Conservation (phyloP, 1,284 basidiomycete species). For the Bjerkandera adusta region DNA sequence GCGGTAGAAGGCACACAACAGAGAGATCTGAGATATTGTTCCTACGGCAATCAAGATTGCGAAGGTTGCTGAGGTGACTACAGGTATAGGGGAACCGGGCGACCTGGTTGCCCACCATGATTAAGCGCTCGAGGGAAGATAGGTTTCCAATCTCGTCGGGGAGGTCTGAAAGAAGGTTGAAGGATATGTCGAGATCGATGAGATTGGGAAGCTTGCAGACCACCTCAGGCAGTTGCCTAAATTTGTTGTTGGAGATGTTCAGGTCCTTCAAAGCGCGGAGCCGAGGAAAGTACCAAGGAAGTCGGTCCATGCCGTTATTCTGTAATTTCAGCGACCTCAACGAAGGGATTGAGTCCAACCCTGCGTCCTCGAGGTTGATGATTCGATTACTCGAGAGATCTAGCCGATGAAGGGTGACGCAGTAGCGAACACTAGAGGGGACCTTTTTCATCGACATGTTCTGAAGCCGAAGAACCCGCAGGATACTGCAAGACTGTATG, state of each 20-base stretch:
- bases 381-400: slow-evolving; percentile 96
- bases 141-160: slow-evolving; percentile 82
- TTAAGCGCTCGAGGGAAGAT: slow-evolving; percentile 69
- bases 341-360: slow-evolving; percentile 75
- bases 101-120: slow-evolving; percentile 88
- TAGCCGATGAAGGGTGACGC: slow-evolving; percentile 75
- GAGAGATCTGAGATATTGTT: slow-evolving; percentile 81
- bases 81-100: slow-evolving; percentile 73
- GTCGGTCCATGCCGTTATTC: slow-evolving; percentile 89
- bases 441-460: slow-evolving; percentile 96
- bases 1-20: slow-evolving; percentile 67
- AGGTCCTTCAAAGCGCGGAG: slow-evolving; percentile 75
- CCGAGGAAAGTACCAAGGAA: slow-evolving; percentile 85
- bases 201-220: slow-evolving; percentile 77
- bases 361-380: slow-evolving; percentile 84
- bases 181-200: slow-evolving; percentile 90
- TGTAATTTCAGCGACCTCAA: slow-evolving; percentile 79
- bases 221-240: slow-evolving; percentile 77
- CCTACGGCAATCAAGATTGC: slow-evolving; percentile 78
- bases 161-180: slow-evolving; percentile 86
- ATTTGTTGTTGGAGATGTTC: slow-evolving; percentile 98
- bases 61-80: slow-evolving; percentile 59
- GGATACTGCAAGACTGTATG: slow-evolving; percentile 82
- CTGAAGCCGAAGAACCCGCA: slow-evolving; percentile 88
- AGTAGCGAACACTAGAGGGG: slow-evolving; percentile 81